phyloP scores from a whole-genome alignment of 345 rosid genomes.

The Gossypium rotundifolium region DNA sequence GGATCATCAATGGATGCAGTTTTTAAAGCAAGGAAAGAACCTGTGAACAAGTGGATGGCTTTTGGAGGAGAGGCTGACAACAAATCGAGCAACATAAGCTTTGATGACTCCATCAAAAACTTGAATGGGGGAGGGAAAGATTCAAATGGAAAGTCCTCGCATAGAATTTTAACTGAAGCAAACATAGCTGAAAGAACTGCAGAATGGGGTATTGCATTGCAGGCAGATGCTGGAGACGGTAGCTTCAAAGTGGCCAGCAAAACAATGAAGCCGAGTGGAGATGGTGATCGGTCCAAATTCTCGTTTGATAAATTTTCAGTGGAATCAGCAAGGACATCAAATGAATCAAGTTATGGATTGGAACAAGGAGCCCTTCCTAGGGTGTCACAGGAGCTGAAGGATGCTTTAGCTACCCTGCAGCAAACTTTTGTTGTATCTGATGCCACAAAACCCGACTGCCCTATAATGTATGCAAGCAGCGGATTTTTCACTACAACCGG shows the following conservation, averaged over 20 bases:
- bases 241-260: constrained; percentile 32
- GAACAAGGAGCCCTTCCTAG: constrained; percentile 43
- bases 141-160: constrained; percentile 2
- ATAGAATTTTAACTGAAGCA: constrained; percentile 33
- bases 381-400: constrained; percentile 82
- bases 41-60: constrained; percentile 64
- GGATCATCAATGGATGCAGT: constrained; percentile 9
- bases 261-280: constrained; percentile 24
- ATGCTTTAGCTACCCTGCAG: constrained; percentile 73
- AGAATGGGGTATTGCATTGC: constrained; percentile 78
- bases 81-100: not conserved
- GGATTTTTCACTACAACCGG: constrained; percentile 95
- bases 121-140: constrained; percentile 7
- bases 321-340: constrained; percentile 58
- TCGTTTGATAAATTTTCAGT: constrained; percentile 22
- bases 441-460: constrained; percentile 84
- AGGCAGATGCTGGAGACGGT: constrained; percentile 39
- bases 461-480: constrained; percentile 86
- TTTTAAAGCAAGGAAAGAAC: constrained; percentile 17
- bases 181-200: constrained; percentile 65
- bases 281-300: constrained; percentile 33
- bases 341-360: constrained; percentile 39
- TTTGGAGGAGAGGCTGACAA: constrained; percentile 31
- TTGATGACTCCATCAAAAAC: constrained; percentile 11
- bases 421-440: constrained; percentile 97